Base-by-base conservation (phyloP, 805 yeast species). In the Monosporozyma aquatica region DNA sequence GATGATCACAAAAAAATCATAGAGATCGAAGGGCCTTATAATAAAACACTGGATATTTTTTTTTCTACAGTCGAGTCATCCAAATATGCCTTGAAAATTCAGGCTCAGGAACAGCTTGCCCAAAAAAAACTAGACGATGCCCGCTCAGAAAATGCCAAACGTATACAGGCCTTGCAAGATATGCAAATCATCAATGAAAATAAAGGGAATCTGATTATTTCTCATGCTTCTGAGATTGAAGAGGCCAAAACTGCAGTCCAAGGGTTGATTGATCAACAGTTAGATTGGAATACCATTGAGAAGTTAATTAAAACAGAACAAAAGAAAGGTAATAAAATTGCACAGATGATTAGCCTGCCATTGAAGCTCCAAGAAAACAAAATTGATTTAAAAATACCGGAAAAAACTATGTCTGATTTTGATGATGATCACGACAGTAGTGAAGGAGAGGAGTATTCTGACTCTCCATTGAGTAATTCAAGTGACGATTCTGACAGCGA, bases 251-350 rank as follows among this genome's bases (percentile, higher is more conserved):
- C 57, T 6, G 80, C 83, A 2, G 83, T 90, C 4, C 82, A 80
- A 45, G 65, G 68, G 1, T 64, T 87, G 42, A 47, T 87, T 4
- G 79, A 81, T 43, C 92, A 85, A 55, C 89, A 85, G 48, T 85
- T 87, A 86, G 97, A 90, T 58, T 90, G 98, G 98, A 74, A 75
- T 34, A 82, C 86, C 46, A 89, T 89, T 47, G 95, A 83, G 56
- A 77, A 79, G 47, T 63, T 82, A 44, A 79, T 90, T 40, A 65
- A 72, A 38, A 69, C 78, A 40, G 95, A 90, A 55, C 80, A 85
- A 51, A 61, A 67, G 1, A 74, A 80, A 51, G 80, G 81, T 1
- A 84, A 80, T 51, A 61, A 65, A 5, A 67, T 79, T 43, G 95
- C 96, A 0, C 63, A 67, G 28, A 52, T 69, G 44, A 82, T 89